These are phyloP conservation scores for Chiua sp. DNA, from an alignment of 1,284 basidiomycete species.

Conservation along the genomic window DNA sequence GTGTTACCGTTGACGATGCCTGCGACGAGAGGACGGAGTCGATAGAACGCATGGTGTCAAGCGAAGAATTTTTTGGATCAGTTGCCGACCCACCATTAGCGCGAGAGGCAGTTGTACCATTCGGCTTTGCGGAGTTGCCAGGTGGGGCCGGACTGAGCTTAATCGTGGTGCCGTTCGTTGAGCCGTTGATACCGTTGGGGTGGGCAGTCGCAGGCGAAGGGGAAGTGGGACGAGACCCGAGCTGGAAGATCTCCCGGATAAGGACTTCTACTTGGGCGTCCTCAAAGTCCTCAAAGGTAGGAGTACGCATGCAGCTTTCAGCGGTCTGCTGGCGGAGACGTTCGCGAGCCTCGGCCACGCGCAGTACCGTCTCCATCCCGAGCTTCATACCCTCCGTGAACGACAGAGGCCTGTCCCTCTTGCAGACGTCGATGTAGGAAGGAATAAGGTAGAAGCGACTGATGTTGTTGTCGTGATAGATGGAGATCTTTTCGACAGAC, in stretches of 20 bases:
- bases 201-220: slow-evolving; percentile 16
- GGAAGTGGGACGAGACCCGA: slow-evolving; percentile 34
- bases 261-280: slow-evolving; percentile 43
- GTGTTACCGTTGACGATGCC: not conserved
- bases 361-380: slow-evolving; percentile 53
- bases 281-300: slow-evolving; percentile 43
- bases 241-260: slow-evolving; percentile 44
- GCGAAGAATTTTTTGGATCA: slow-evolving; percentile 28
- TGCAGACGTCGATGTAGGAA: slow-evolving; percentile 52
- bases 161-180: slow-evolving; percentile 4
- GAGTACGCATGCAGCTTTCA: slow-evolving; percentile 40
- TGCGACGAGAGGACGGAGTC: slow-evolving; percentile 16
- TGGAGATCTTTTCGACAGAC: slow-evolving; percentile 51
- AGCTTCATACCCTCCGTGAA: slow-evolving; percentile 53
- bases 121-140: slow-evolving; percentile 26
- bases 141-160: slow-evolving; percentile 29
- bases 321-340: slow-evolving; percentile 40
- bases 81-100: slow-evolving; percentile 36
- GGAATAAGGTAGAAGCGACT: slow-evolving; percentile 52
- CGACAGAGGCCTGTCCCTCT: slow-evolving; percentile 49
- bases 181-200: slow-evolving; percentile 16
- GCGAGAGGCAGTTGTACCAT: slow-evolving; percentile 20
- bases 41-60: slow-evolving; percentile 30
- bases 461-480: slow-evolving; percentile 55
- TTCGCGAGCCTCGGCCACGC: slow-evolving; percentile 55